Base-by-base conservation (phyloP, 2,329 filamentous ascomycete genomes). In the Ampelomyces quisqualis region DNA sequence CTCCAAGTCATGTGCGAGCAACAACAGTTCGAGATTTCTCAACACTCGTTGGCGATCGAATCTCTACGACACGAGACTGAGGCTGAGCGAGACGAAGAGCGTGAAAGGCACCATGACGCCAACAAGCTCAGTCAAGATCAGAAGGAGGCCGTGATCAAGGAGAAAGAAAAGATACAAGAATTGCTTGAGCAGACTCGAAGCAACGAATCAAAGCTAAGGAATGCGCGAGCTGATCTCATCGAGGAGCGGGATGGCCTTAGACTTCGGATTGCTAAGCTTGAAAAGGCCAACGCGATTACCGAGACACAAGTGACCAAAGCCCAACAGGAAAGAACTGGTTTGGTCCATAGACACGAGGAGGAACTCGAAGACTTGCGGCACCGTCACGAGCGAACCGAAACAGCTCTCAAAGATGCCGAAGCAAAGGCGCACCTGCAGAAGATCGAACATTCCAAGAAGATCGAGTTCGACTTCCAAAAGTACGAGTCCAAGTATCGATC, bases 401-500 rank as follows among this genome's bases (percentile, higher is more conserved):
- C 17, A 9, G 48, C 44, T 7, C 34, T 51, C 5, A 51, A 49
- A 14, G 47, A 56, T n/a, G 32, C 42, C 1, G 43, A 60, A 21
- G 49, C 50, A 3, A 50, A 44, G 17, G 14, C 35, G 9, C 40
- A 34, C 10, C 43, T 45, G 3, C 31, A 43, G n/a, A 39, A 56
- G 20, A 34, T 36, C 14, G 43, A 53, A 17, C 40, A 47, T n/a
- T 28, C 38, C 6, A 34, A 37, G 7, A 51, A 57, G 22, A 23
- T 61, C 5, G 40, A 53, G 6, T 34, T 24, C 5, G 51, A 59
- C 27, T 36, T 45, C 24, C 42, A 53, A 21, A 22, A 42, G 6
- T 28, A 21, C 9, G 33, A 47, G 4, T 31, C 46, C 4, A 52
- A 45, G 34, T 11, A 32, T 1, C 27, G 30, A 14, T 17, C 21